Evolutionary conservation across 2,329 filamentous ascomycete species (phyloP).

Genomic region (Colletotrichum tropicale): DNA sequence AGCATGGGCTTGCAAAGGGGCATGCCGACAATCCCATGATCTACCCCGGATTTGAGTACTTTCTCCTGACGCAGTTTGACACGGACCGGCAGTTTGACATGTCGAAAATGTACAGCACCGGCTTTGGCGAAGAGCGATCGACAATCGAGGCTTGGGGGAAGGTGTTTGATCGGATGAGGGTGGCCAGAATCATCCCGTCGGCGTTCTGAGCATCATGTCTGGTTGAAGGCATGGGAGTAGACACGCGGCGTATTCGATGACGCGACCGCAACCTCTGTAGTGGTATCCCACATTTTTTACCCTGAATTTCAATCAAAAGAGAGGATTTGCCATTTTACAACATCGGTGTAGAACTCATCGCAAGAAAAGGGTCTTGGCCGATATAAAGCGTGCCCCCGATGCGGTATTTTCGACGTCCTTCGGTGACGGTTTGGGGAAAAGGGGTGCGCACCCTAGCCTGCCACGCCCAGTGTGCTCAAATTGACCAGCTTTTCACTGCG

Average conservation of each 20-base stretch:
- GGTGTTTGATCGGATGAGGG: slow-evolving; percentile 48
- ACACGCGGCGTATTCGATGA: slow-evolving; percentile 42
- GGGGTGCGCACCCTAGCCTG: background rate
- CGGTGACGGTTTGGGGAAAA: background rate
- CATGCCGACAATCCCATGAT: slow-evolving; percentile 39
- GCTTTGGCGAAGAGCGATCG: slow-evolving; percentile 45
- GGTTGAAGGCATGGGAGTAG: slow-evolving; percentile 34
- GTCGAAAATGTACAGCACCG: slow-evolving; percentile 41
- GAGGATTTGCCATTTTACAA: background rate
- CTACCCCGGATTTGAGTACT: slow-evolving; percentile 43
- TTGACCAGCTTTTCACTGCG: background rate
- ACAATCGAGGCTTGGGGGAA: slow-evolving; percentile 40
- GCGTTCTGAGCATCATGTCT: slow-evolving; percentile 36
- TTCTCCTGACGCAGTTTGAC: slow-evolving; percentile 46
- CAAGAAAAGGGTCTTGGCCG: slow-evolving; percentile 40
- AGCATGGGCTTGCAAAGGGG: slow-evolving; percentile 39
- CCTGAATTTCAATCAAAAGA: slow-evolving; percentile 29
- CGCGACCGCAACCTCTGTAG: slow-evolving; percentile 35
- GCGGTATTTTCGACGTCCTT: background rate
- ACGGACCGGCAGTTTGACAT: slow-evolving; percentile 50
- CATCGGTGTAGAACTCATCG: background rate
- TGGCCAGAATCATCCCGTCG: slow-evolving; percentile 41
- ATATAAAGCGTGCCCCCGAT: slow-evolving; percentile 15
- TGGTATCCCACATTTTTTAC: slow-evolving; percentile 26
- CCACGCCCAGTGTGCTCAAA: background rate